Percentiles rank a stretch among this genome's conserved stretches.
phyloP scores from a whole-genome alignment of 768 basidiomycete genomes.

The Lentinula raphanica region DNA sequence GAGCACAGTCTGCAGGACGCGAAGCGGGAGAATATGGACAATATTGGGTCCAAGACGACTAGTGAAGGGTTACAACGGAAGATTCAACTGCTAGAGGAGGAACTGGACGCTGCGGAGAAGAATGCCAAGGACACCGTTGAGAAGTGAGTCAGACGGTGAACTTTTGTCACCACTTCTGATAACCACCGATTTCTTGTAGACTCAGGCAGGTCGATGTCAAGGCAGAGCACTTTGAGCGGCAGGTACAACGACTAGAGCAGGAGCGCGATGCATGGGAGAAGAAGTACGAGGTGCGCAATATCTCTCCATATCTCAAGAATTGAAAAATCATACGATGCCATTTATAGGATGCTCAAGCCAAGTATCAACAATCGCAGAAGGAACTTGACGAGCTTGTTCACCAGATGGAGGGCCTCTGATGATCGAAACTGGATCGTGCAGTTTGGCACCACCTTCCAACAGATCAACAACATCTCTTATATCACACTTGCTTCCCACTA shows the following conservation, averaged over 20 bases:
- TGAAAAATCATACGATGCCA: slow-evolving; percentile 7
- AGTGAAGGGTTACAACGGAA: slow-evolving; percentile 77
- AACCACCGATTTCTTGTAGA: slow-evolving; percentile 39
- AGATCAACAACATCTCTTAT: slow-evolving; percentile 5
- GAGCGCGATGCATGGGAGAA: slow-evolving; percentile 93
- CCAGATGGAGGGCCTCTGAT: slow-evolving; percentile 68
- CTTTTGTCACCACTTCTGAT: slow-evolving; percentile 14
- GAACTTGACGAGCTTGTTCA: slow-evolving; percentile 82
- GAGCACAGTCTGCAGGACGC: slow-evolving; percentile 61
- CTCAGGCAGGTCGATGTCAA: slow-evolving; percentile 96
- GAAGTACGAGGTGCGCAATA: slow-evolving; percentile 78
- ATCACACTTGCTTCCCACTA: not conserved
- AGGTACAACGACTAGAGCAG: slow-evolving; percentile 78
- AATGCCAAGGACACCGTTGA: slow-evolving; percentile 94
- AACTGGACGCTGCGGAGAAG: slow-evolving; percentile 94
- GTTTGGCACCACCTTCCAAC: slow-evolving; percentile 1
- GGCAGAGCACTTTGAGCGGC: slow-evolving; percentile 96
- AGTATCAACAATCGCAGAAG: slow-evolving; percentile 66
- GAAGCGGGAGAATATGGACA: slow-evolving; percentile 63
- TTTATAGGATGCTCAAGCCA: slow-evolving; percentile 60
- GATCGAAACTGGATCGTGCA: slow-evolving; percentile 18
- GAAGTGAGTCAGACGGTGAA: no score
- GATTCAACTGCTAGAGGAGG: slow-evolving; percentile 89
- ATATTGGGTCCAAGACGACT: slow-evolving; percentile 62
- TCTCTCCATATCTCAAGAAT: not conserved